phyloP scores from a whole-genome alignment of 78 protist genomes.

The Anaeramoeba flamelloides region DNA sequence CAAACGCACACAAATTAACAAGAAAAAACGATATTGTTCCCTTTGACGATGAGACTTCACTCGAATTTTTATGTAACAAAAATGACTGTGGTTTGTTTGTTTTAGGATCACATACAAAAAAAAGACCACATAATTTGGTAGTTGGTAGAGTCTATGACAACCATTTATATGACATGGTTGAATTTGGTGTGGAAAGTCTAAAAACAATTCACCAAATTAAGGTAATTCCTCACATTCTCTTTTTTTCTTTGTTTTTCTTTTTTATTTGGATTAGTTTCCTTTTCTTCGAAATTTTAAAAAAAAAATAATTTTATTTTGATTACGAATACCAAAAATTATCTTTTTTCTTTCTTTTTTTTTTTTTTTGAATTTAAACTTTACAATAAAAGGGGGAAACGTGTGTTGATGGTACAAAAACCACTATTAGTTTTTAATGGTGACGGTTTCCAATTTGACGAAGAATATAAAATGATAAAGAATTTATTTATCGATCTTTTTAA shows the following conservation, averaged over 20 bases:
- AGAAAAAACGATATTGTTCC: slow-evolving; percentile 35
- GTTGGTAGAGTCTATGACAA: slow-evolving; percentile 63
- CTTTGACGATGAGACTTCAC: slow-evolving; percentile 38
- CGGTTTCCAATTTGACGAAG: slow-evolving; percentile 36
- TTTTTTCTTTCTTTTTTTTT: no score
- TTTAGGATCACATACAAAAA: slow-evolving; percentile 54
- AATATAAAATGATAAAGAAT: slow-evolving; percentile 19
- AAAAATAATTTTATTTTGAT: no score
- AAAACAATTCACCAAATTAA: slow-evolving; percentile 19
- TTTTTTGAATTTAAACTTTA: no score
- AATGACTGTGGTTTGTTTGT: slow-evolving; percentile 50
- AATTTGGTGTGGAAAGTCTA: slow-evolving; percentile 39
- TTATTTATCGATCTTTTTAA: slow-evolving; percentile 44
- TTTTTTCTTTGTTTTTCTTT: background rate
- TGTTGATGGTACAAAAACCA: no score
- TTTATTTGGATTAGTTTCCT: slow-evolving; percentile 13
- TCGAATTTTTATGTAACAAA: slow-evolving; percentile 25
- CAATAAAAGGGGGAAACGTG: no score
- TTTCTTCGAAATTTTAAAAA: no score
- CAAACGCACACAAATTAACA: background rate
- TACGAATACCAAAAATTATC: no score
- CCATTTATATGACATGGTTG: slow-evolving; percentile 69
- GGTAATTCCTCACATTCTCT: no score
- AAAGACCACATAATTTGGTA: slow-evolving; percentile 60
- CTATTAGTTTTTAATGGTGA: slow-evolving; percentile 47